Evolutionary conservation across 495 filamentous ascomycete genomes (phyloP), one percentile per base, ranked within the genome.

Genomic region (Hypoxylon rickii): DNA sequence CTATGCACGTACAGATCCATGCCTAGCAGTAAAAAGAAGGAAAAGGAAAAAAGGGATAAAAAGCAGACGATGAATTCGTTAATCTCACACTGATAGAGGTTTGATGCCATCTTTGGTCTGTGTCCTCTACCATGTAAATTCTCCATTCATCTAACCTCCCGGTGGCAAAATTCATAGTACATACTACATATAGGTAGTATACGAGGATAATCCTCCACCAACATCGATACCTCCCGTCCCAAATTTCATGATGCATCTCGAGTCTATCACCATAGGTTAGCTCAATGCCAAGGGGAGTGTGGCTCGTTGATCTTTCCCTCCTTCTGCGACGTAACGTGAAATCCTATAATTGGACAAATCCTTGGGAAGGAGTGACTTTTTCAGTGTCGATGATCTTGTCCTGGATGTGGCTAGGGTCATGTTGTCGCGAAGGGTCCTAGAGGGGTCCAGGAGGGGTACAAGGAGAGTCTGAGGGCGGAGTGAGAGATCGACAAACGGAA

Each of bases 221-320:
- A n/a, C n/a, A n/a, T n/a, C n/a, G n/a, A n/a, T n/a, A n/a, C n/a
- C n/a, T n/a, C n/a, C 58, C 52, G 37, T 44, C 37, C 51, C 41
- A 62, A 48, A 47, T 20, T 52, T 61, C 58, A 40, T 44, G 31
- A 56, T 56, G 60, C 60, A 63, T 32, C 44, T 47, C 38, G 42
- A 55, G 48, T 44, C 53, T 43, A 44, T 62, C 58, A 18, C 37
- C 36, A 47, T 26, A 48, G 32, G 53, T 53, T 39, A 54, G 48
- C 41, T 63, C 42, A 39, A 32, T 45, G 26, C 44, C 49, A 53
- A 58, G 58, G 53, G 21, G 11, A 39, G 37, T 48, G 60, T 54
- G 51, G 44, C 40, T 36, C 32, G 60, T 51, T 49, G 60, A 63
- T 63, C 60, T 51, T 63, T 63, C 29, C 26, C 60, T 51, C 38